phyloP scores from a whole-genome alignment of 2,329 filamentous ascomycete species.

The Acephala macrosclerotiorum region DNA sequence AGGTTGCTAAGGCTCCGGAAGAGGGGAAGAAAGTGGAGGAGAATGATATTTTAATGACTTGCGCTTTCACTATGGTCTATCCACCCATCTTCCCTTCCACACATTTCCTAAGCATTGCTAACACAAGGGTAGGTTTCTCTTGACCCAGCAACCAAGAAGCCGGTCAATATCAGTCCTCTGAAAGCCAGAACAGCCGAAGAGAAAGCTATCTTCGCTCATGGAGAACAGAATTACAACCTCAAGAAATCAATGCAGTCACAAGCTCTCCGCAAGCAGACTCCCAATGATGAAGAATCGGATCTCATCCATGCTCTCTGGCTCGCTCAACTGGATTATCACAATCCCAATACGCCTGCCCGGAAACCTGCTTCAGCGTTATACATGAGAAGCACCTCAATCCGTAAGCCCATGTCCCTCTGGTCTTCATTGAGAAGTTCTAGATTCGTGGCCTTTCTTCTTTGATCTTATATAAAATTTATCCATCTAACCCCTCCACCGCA shows the following conservation, averaged over 20 bases:
- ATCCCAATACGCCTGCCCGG: conserved; percentile 60
- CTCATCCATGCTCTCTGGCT: conserved; percentile 76
- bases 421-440: neutral
- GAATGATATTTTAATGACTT: conserved; percentile 73
- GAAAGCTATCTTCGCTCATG: conserved; percentile 64
- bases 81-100: neutral
- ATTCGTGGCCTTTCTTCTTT: neutral
- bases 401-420: neutral
- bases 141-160: conserved; percentile 71
- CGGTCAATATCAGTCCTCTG: conserved; percentile 66
- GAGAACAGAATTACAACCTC: conserved; percentile 69
- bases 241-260: conserved; percentile 68
- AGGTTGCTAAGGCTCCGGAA: conserved; percentile 69
- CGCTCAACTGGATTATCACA: conserved; percentile 67
- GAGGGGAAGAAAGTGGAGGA: conserved; percentile 58
- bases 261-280: conserved; percentile 68
- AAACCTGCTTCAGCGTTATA: conserved; percentile 64
- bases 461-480: neutral
- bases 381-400: conserved; percentile 69
- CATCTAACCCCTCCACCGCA: neutral
- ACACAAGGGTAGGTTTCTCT: conserved; percentile 55
- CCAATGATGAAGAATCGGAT: conserved; percentile 73
- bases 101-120: neutral
- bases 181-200: conserved; percentile 68
- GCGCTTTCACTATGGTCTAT: conserved; percentile 74